Base-by-base conservation (phyloP, 805 yeast genomes). In the Spathaspora passalidarum region DNA sequence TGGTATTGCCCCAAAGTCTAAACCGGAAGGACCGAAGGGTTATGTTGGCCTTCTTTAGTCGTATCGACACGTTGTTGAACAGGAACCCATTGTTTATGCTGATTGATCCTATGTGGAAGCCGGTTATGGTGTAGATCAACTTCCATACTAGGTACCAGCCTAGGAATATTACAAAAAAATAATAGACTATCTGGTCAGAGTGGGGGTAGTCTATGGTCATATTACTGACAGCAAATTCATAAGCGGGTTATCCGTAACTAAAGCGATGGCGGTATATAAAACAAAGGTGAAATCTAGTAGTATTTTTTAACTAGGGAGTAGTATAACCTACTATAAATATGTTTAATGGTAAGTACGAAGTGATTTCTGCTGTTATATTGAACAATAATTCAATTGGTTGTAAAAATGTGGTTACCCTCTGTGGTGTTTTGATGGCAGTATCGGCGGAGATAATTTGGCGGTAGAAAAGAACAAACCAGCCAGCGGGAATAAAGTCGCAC, bases 1-100 rank as follows among this genome's bases (percentile, higher is more conserved):
- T 50, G 16, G 66, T 49, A 42, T 64, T 68, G 5, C 75, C 74
- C 76, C 76, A 72, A 16, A 69, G 56, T 32, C 69, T 52, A 25
- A 70, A 51, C 18, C 72, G 49, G 2, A 68, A 38, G 11, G 66
- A 57, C 9, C 53, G 49, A 5, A 65, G 39, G 3, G 44, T 20
- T 1, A 70, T 13, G 14, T 40, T 19, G n/a, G 45, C n/a, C 21
- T 39, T 42, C 21, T 45, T 47, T 18, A 53, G 46, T 9, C 43
- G 43, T 44, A 63, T 43, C 4, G 56, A 41, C 19, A 72, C 51
- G 3, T 62, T 55, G 49, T 69, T 67, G 50, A 69, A 54, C 65
- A 57, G 65, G 2, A 72, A 44, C 9, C 76, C 76, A 49, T 70
- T 70, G 51, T 64, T 68, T 32, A 71, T 56, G 14, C 68, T 48